Base-by-base conservation (phyloP, 2,329 filamentous ascomycete genomes). In the Curvularia spicifera region DNA sequence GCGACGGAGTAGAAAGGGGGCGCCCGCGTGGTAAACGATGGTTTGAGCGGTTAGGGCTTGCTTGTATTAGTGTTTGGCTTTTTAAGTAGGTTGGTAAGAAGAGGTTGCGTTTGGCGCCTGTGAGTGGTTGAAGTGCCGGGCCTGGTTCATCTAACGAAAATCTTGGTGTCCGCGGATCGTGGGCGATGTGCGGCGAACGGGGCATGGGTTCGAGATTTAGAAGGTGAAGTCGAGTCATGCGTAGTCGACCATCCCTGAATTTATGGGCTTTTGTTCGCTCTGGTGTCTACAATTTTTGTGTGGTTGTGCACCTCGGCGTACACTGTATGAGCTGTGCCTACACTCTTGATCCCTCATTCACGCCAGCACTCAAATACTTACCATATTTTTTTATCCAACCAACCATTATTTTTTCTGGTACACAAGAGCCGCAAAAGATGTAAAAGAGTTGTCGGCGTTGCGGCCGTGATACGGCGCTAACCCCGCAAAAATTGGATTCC, bases 21-120 rank as follows among this genome's bases (percentile, higher is more conserved):
- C 29, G 22, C 42, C 51, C 53, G 51, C 54, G 56, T 65, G 57
- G 54, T 61, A 58, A 33, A 49, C n/a, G 24, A 13, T n/a, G 57
- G 59, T 64, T 61, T 56, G 22, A 39, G 53, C 40, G 33, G 43
- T 31, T 59, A 60, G 57, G n/a, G 35, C 35, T 37, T 37, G 5
- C 29, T 42, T 55, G 40, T 24, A n/a, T 20, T 20, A 18, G 39
- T 24, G 50, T 53, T 52, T 40, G 48, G 54, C 42, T 29, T 49
- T 63, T 61, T 59, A 39, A 54, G 50, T 28, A 44, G 29, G 44
- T 37, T 37, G 4, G 28, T 13, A 22, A 9, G 29, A 10, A 33
- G 29, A 47, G 5, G 13, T 13, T 3, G 44, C 51, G 42, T 8
- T 51, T 28, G 13, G 13, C 29, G 33, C 33, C 40, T 51, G 18